Percentiles rank a stretch among this genome's conserved stretches.
Conservation (phyloP, 257 asterid species). For the Solanum etuberosum region DNA sequence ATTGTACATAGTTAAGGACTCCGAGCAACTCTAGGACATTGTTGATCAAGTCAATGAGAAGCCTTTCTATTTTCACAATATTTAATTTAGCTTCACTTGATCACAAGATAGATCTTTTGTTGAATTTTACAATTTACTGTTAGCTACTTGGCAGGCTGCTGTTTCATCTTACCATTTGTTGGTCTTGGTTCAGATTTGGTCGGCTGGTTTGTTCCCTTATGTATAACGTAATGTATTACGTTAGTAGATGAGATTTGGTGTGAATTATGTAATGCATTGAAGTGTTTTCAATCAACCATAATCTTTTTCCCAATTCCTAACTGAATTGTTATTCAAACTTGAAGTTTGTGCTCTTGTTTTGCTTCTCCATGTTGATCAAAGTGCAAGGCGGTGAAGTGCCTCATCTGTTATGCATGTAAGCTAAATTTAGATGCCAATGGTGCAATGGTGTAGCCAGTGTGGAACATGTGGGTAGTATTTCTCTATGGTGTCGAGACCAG, state of each 20-base stretch:
- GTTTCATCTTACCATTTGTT: neutral
- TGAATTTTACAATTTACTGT: neutral
- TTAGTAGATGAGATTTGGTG: too few relatives aligned
- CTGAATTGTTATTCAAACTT: too few relatives aligned
- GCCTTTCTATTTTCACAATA: neutral
- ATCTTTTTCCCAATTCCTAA: too few relatives aligned
- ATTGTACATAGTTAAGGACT: neutral
- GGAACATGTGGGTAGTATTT: too few relatives aligned
- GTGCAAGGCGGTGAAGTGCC: neutral
- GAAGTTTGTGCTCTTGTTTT: too few relatives aligned
- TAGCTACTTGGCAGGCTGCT: too few relatives aligned
- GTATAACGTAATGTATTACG: too few relatives aligned
- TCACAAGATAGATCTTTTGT: neutral
- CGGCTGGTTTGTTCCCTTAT: neutral
- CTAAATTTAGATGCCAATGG: too few relatives aligned
- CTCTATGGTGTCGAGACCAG: neutral
- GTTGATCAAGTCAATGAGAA: neutral
- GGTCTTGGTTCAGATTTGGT: neutral
- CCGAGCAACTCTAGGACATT: neutral
- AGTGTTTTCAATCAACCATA: too few relatives aligned
- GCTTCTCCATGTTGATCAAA: too few relatives aligned
- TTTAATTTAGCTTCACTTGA: neutral
- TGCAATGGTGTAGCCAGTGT: too few relatives aligned
- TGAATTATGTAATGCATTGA: too few relatives aligned
- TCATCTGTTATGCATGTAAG: neutral